Percentiles rank a stretch among this genome's conserved stretches.
These are phyloP conservation scores for Maudiozyma pseudohumilis DNA, from an alignment of 805 yeast genomes.

Conservation along the genomic window DNA sequence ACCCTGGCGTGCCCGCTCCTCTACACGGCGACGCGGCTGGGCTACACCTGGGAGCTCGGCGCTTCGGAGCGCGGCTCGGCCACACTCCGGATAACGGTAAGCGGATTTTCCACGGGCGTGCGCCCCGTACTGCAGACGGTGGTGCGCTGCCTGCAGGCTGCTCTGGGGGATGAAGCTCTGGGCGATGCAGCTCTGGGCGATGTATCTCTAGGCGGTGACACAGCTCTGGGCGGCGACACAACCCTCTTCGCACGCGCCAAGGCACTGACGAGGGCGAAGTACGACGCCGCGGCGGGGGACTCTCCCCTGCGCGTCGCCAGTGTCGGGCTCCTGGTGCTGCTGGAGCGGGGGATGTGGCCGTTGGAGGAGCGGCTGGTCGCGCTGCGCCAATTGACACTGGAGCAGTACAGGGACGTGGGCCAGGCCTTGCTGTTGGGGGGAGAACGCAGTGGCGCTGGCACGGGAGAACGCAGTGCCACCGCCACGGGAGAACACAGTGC, in stretches of 20 bases:
- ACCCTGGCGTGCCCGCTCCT: slow-evolving; percentile 32
- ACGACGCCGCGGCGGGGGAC: slow-evolving; percentile 34
- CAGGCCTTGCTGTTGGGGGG: slow-evolving; percentile 16
- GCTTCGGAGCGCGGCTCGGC: slow-evolving; percentile 48
- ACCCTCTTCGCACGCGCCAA: too few species aligned
- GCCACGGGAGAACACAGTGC: too few species aligned
- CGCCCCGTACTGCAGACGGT: slow-evolving; percentile 7
- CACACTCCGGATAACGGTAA: slow-evolving; percentile 41
- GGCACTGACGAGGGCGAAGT: slow-evolving; percentile 41
- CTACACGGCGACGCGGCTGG: slow-evolving; percentile 46
- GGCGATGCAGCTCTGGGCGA: slow-evolving; percentile 5
- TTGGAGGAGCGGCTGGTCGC: slow-evolving; percentile 47
- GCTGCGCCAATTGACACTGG: slow-evolving; percentile 39
- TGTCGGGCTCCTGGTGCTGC: slow-evolving; percentile 38
- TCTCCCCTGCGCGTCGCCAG: slow-evolving; percentile 41
- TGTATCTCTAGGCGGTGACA: too few species aligned
- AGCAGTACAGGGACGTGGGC: slow-evolving; percentile 28
- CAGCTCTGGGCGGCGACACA: too few species aligned
- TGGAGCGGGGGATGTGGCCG: slow-evolving; percentile 50
- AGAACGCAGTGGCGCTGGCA: too few species aligned
- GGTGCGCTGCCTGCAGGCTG: slow-evolving; percentile 23
- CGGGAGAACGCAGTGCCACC: too few species aligned
- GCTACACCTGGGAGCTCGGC: slow-evolving; percentile 46
- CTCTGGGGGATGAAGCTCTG: slow-evolving; percentile 19
- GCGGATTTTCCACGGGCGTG: slow-evolving; percentile 44